phyloP scores from a whole-genome alignment of 352 stramenopile species.

The Paralagenidium karlingii region DNA sequence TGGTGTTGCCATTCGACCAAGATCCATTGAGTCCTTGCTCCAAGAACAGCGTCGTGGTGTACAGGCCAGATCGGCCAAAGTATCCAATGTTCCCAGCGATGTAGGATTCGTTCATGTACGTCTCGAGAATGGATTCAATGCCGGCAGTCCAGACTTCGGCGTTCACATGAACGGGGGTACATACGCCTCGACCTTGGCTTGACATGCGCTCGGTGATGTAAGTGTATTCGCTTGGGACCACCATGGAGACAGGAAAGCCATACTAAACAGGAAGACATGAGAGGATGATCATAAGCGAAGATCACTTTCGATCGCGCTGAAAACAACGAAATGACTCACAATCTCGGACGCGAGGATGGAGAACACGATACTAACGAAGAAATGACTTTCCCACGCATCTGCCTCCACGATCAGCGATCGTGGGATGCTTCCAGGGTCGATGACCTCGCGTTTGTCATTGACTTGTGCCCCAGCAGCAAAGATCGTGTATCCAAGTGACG shows the following conservation, averaged over 20 bases:
- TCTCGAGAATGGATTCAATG: constrained; percentile 17
- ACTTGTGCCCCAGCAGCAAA: constrained; percentile 11
- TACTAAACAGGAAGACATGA: too few species aligned
- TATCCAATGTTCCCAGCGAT: constrained; percentile 22
- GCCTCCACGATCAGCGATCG: constrained; percentile 31
- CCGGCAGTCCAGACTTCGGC: constrained; percentile 31
- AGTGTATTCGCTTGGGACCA: too few species aligned
- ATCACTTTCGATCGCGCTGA: too few species aligned
- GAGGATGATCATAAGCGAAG: too few species aligned
- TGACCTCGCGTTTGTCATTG: constrained; percentile 8
- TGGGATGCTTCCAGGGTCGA: constrained; percentile 5
- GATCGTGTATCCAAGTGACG: constrained; percentile 5
- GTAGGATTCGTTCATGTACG: constrained; percentile 16
- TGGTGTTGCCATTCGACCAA: constrained; percentile 7
- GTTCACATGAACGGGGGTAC: constrained; percentile 41
- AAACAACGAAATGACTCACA: too few species aligned
- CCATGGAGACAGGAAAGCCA: too few species aligned
- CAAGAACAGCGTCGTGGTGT: constrained; percentile 22
- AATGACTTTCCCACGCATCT: constrained; percentile 19
- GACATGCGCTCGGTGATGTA: constrained; percentile 30
- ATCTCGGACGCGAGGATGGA: constrained; percentile 34
- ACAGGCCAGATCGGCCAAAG: constrained; percentile 17
- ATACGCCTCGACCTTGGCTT: constrained; percentile 1
- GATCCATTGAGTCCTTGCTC: constrained; percentile 12
- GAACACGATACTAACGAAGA: constrained; percentile 19